Evolutionary conservation across 495 filamentous ascomycete genomes (phyloP).

Genomic region (Parathielavia appendiculata): DNA sequence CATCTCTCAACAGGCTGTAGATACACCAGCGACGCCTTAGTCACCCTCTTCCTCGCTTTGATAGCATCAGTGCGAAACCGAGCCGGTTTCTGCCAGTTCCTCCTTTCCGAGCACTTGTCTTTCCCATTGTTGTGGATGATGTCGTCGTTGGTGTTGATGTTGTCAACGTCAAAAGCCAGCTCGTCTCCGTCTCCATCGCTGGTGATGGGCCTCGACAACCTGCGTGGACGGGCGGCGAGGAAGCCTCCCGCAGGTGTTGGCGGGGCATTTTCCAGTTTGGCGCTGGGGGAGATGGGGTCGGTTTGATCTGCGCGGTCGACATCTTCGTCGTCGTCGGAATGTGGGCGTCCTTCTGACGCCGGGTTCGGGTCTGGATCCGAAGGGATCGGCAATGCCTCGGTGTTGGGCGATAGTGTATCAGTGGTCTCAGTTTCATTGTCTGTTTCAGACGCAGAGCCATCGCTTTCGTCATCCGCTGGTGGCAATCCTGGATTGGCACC

Average conservation of each 20-base stretch:
- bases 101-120: too few species aligned
- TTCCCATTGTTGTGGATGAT: not conserved
- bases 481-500: not conserved
- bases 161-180: slow-evolving; percentile 6
- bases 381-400: slow-evolving; percentile 3
- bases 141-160: not conserved
- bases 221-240: slow-evolving; percentile 16
- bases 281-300: not conserved
- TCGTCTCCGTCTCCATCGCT: slow-evolving; percentile 14
- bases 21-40: slow-evolving; percentile 14
- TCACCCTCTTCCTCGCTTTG: slow-evolving; percentile 3
- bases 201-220: slow-evolving; percentile 11
- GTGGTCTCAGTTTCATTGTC: slow-evolving; percentile 2
- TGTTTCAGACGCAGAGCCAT: not conserved
- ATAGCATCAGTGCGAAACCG: slow-evolving; percentile 3
- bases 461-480: not conserved
- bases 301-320: not conserved
- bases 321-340: not conserved
- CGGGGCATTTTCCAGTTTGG: not conserved
- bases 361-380: not conserved
- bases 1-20: not conserved
- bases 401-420: slow-evolving; percentile 4
- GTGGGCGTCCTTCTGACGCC: not conserved
- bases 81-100: slow-evolving; percentile 13
- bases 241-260: not conserved